Evolutionary conservation across 164 flowering plant genomes (phyloP).

Genomic region (Vitis amurensis): DNA sequence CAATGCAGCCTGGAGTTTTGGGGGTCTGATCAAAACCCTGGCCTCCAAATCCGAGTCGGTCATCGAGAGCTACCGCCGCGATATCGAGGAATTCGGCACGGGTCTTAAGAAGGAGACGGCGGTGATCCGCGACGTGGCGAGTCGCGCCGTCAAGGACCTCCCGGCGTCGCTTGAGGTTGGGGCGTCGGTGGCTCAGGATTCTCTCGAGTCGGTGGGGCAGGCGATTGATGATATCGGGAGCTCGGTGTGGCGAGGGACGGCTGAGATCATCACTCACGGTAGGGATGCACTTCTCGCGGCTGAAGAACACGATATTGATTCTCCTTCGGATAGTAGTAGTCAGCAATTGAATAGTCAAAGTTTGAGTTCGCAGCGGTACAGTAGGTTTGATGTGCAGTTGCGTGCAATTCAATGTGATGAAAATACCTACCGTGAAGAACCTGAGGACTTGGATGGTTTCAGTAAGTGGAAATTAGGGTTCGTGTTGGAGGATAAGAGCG

Average conservation of each 20-base stretch:
- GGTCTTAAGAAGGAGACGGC: conserved; percentile 71
- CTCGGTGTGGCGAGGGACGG: conserved; percentile 64
- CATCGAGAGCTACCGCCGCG: conserved; percentile 63
- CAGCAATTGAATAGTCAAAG: conserved; percentile 7
- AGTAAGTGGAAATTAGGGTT: conserved; percentile 64
- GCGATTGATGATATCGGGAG: conserved; percentile 67
- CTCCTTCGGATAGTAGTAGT: neutral
- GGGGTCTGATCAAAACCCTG: conserved; percentile 58
- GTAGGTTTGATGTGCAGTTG: conserved; percentile 62
- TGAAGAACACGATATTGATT: conserved; percentile 33
- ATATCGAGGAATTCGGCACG: conserved; percentile 71
- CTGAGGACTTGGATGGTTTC: conserved; percentile 61
- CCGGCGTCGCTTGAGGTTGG: conserved; percentile 69
- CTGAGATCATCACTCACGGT: conserved; percentile 62
- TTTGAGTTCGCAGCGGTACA: conserved; percentile 36
- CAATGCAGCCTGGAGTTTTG: conserved; percentile 50
- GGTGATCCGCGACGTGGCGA: conserved; percentile 54
- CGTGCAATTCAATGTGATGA: conserved; percentile 48
- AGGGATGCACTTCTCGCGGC: conserved; percentile 42
- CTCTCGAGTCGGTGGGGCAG: conserved; percentile 79
- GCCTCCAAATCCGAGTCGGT: conserved; percentile 70
- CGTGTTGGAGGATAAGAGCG: conserved; percentile 48
- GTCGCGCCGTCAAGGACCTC: conserved; percentile 63
- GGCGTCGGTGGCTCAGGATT: conserved; percentile 72
- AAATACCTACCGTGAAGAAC: conserved; percentile 55